Conservation (phyloP, 306 rosid genomes). For the Casuarina glauca region DNA sequence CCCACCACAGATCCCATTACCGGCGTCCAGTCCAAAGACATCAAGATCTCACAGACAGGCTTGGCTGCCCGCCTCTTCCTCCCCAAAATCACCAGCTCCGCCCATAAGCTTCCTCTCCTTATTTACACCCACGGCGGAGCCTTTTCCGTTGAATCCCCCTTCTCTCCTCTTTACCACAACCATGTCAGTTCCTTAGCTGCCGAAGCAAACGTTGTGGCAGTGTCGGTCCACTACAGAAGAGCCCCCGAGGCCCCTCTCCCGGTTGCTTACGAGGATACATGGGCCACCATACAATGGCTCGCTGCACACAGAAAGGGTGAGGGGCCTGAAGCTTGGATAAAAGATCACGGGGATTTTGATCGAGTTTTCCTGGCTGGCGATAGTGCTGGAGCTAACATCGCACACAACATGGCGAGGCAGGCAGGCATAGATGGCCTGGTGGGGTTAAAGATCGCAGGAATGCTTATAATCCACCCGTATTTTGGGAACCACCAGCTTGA, state of each 20-base stretch:
- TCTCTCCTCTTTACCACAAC: slow-evolving; percentile 39
- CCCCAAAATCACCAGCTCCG: slow-evolving; percentile 30
- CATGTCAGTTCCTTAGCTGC: slow-evolving; percentile 38
- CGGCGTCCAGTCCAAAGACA: slow-evolving; percentile 56
- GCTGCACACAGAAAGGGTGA: slow-evolving; percentile 25
- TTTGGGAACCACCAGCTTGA: slow-evolving; percentile 35
- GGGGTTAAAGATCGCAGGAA: slow-evolving; percentile 31
- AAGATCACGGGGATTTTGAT: slow-evolving; percentile 25
- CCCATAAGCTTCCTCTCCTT: slow-evolving; percentile 49
- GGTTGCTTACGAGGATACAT: slow-evolving; percentile 48
- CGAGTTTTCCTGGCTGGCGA: slow-evolving; percentile 53
- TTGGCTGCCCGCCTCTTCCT: slow-evolving; percentile 51
- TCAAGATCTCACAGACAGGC: slow-evolving; percentile 43
- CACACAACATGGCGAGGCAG: slow-evolving; percentile 42
- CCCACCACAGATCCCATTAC: slow-evolving; percentile 40
- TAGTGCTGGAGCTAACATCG: slow-evolving; percentile 65
- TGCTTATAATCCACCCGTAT: slow-evolving; percentile 53
- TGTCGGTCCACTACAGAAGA: slow-evolving; percentile 53
- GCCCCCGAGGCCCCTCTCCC: slow-evolving; percentile 70
- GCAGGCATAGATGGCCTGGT: background rate
- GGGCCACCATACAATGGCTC: slow-evolving; percentile 51
- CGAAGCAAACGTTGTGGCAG: slow-evolving; percentile 36
- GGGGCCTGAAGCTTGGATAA: slow-evolving; percentile 54
- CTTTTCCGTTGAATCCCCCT: slow-evolving; percentile 47
- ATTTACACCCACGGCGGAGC: slow-evolving; percentile 74